Conservation (phyloP, 306 rosid species). For the apple (Malus domestica) region DNA sequence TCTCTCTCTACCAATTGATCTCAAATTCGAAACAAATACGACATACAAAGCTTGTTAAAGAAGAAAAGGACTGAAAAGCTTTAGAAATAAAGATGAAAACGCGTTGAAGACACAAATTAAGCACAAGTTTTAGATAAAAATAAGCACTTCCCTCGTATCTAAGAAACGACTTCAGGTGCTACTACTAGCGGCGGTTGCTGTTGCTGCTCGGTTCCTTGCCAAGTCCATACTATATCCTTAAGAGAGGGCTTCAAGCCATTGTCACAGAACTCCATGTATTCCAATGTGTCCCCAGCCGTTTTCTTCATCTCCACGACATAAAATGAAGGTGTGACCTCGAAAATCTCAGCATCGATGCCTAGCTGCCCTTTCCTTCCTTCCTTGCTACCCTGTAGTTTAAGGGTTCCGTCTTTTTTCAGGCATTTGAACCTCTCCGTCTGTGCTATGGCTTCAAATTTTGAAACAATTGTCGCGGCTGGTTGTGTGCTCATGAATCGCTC, state of each 20-base stretch:
- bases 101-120: neutral
- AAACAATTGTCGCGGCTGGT: conserved; percentile 37
- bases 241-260: conserved; percentile 44
- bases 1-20: neutral
- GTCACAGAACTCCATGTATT: conserved; percentile 39
- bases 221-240: conserved; percentile 51
- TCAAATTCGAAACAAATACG: neutral
- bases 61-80: neutral
- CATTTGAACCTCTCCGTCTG: conserved; percentile 39
- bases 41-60: neutral
- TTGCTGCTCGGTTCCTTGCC: conserved; percentile 38
- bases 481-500: conserved; percentile 34
- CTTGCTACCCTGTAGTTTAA: conserved; percentile 47
- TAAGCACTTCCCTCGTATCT: neutral
- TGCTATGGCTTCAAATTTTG: conserved; percentile 59
- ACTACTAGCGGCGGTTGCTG: neutral
- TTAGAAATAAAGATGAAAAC: neutral
- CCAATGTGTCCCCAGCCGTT: conserved; percentile 60
- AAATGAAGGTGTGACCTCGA: conserved; percentile 52
- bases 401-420: conserved; percentile 36
- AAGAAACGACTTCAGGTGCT: neutral
- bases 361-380: conserved; percentile 47
- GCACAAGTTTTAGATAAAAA: neutral
- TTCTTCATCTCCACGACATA: conserved; percentile 59
- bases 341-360: conserved; percentile 59